Evolutionary conservation across 768 basidiomycete genomes (phyloP), one percentile per base, ranked within the genome.

Genomic region (Collybia mongolica): DNA sequence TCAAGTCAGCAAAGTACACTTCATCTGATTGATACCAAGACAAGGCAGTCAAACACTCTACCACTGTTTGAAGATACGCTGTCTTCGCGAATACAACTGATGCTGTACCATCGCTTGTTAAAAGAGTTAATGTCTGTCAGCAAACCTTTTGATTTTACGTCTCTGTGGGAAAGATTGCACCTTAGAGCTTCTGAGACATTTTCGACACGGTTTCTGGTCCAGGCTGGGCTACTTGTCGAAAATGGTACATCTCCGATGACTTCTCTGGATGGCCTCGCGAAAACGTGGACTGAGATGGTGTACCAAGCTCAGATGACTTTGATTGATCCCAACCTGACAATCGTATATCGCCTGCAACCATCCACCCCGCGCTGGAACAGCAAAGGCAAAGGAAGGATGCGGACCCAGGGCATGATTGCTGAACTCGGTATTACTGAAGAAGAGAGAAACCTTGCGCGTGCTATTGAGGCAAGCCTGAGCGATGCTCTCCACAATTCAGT

Each of bases 41-140:
- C 88, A 15, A 77, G 90, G 39, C 69, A 64, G 11, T 61, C 64
- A 2, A 52, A 69, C 1, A 71, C 63, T 12, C 55, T 90, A 1
- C 89, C 90, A 1, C 62, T 72, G 3, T 72, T 82, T 12, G 72
- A 75, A 36, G 88, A 90, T 54, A 74, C 81, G 0, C 61, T 77
- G 12, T 62, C 82, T 1, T 74, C 88, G 0, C 79, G 80, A 6
- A 66, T 90, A 29, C 90, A 93, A 61, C 74, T 92, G 4, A 90
- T 90, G 86, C 66, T 90, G 32, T 93, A 93, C 60, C 77, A 80
- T 57, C 80, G 81, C 15, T 78, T 93, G 45, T 72, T 93, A 32
- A 70, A 73, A 18, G 66, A 68, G 3, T 66, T 90, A 11, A 61
- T 84, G 17, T 65, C 76, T 2, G 61, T 62, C 1, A 61, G 68